Conservation (phyloP, 441 rosid genomes). For the Viola pubescens region DNA sequence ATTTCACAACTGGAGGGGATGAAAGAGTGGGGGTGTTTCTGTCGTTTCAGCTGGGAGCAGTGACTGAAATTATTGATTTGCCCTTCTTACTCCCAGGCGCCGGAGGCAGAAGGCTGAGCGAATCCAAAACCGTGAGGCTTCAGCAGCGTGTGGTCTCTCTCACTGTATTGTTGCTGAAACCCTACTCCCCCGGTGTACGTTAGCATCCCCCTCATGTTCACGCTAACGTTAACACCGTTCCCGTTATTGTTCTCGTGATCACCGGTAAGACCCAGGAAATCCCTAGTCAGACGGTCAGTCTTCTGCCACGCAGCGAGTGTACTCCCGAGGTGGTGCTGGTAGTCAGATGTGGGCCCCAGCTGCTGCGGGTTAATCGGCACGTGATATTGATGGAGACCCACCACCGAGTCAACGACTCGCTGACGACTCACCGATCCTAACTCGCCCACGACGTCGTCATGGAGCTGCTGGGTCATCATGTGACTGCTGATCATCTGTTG, state of each 20-base stretch:
- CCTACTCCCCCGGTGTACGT: conserved; percentile 42
- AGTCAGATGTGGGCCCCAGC: conserved; percentile 26
- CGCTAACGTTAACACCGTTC: conserved; percentile 30
- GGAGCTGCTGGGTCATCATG: too few relatives aligned
- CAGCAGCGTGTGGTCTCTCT: conserved; percentile 40
- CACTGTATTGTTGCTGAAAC: conserved; percentile 32
- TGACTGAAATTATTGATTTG: conserved; percentile 3
- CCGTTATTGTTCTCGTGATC: conserved; percentile 13
- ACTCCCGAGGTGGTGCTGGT: conserved; percentile 18
- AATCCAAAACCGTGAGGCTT: conserved; percentile 50
- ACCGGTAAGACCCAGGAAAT: conserved; percentile 76
- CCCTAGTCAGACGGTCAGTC: conserved; percentile 65
- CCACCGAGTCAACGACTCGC: conserved; percentile 10
- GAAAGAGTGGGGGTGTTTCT: conserved; percentile 10
- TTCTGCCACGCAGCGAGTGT: conserved; percentile 55
- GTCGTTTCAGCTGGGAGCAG: conserved; percentile 6
- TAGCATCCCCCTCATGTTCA: conserved; percentile 41
- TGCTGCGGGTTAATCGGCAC: too few relatives aligned
- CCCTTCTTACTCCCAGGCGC: conserved; percentile 29
- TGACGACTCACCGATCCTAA: conserved; percentile 6
- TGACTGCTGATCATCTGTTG: too few relatives aligned
- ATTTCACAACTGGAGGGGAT: background rate
- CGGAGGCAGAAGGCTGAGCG: conserved; percentile 37
- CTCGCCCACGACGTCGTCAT: conserved; percentile 27
- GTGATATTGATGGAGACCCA: too few relatives aligned